Base-by-base conservation (phyloP, 306 rosid genomes). In the Lathyrus tuberosus region DNA sequence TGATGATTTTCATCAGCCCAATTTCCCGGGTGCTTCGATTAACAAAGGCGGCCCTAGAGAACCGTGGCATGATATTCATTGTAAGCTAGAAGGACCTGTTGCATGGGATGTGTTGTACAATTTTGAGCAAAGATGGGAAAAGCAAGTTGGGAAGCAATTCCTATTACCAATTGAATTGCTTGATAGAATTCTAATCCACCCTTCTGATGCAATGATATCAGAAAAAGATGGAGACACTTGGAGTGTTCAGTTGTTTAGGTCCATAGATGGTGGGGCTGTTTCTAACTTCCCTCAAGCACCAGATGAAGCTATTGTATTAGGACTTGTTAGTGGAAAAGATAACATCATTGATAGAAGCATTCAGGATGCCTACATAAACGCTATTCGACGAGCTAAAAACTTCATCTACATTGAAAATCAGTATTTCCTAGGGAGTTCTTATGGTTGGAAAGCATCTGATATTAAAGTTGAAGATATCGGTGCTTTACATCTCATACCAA, bases 21-120 rank as follows among this genome's bases (percentile, higher is more conserved):
- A 88, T 52, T 90, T 92, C 74, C 30, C 84, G 0, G 84, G 76
- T 1, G 79, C 96, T 76, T 86, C 90, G 0, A 85, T 89, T 2
- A 59, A 76, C 26, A 90, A 90, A 75, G 91, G 98, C 5, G 96
- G 96, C 76, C 98, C 98, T 4, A 81, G 93, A 77, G 96, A 90
- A 74, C 98, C 96, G 4, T 90, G 98, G 96, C 96, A 92, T 76
- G 98, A 90, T 64, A 84, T 90, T 66, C 96, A 92, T 47, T 90
- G 96, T 79, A 77, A 76, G 63, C 77, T 91, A 6, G 94, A 89
- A 81, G 97, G 96, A 3, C 88, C 96, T 1, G 49, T 86, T 77
- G 96, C 97, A 77, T 89, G 94, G 96, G 96, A 91, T 70, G 91
- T 91, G 11, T 53, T 92, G 59, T 84, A 85, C 83, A 92, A 92